A percentile compares a stretch with the other conserved stretches of the same genome.
Evolutionary conservation across 441 rosid species (phyloP).

Genomic region (Adansonia gregorii): DNA sequence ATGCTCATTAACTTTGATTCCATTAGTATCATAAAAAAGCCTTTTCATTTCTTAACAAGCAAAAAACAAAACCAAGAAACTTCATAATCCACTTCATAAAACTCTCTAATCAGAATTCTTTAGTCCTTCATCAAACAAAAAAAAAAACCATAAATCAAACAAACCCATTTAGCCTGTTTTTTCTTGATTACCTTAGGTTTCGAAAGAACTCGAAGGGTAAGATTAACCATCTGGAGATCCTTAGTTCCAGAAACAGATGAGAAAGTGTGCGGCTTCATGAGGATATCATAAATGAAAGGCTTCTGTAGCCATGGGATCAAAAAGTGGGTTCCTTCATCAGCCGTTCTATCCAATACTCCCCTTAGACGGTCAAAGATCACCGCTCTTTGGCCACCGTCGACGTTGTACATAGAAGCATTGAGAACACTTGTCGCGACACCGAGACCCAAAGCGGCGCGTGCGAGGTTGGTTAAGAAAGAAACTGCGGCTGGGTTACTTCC

Average conservation of each 20-base stretch:
- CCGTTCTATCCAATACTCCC: constrained; percentile 76
- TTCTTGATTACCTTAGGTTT: constrained; percentile 72
- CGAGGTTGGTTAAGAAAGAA: constrained; percentile 65
- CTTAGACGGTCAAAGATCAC: constrained; percentile 88
- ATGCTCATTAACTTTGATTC: not conserved
- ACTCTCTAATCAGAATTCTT: not conserved
- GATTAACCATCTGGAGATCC: constrained; percentile 99
- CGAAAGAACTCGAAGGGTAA: constrained; percentile 92
- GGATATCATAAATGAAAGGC: constrained; percentile 83
- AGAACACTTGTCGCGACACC: constrained; percentile 68
- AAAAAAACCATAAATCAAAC: not conserved
- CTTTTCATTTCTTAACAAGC: not conserved
- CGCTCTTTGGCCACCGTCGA: constrained; percentile 93
- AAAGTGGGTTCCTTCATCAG: constrained; percentile 93
- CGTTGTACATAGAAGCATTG: constrained; percentile 78
- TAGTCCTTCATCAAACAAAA: not conserved
- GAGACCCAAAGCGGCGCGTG: constrained; percentile 78
- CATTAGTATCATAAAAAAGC: not conserved
- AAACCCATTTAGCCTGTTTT: not conserved
- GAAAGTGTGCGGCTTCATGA: constrained; percentile 90
- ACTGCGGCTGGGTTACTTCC: constrained; percentile 76
- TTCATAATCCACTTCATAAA: not conserved
- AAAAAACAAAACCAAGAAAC: not conserved
- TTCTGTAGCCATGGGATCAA: constrained; percentile 80
- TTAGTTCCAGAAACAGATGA: constrained; percentile 95